Evolutionary conservation across 1,139 yeast genomes (phyloP), one percentile per base, ranked within the genome.

Genomic region (Geotrichum aggregatum): DNA sequence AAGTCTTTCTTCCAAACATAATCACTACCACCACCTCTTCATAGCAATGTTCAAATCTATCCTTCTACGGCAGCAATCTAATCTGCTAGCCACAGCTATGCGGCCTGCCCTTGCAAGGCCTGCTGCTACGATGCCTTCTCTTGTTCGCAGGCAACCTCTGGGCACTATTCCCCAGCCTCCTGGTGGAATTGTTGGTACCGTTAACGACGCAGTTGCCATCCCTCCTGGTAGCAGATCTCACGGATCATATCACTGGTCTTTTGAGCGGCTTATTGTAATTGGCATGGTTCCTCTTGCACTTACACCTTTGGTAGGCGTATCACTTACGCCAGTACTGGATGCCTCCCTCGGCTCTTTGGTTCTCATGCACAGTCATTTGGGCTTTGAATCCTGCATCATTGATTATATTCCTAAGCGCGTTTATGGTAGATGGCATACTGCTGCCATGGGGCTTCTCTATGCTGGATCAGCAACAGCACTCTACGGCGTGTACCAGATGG

Each of bases 211-310:
- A 2, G 82, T 79, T 60, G 77, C 78, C 46, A 74, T 79, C 16
- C 95, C 95, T 36, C 70, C 73, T 48, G 70, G 83, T 1, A 76
- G 79, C 65, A 74, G 76, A 62, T 70, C 76, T 59, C 91, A 87
- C 64, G 97, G 97, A 28, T 83, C 95, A 2, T 82, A 80, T 68
- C 97, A 89, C 74, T 89, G 96, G 96, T 74, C 88, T 11, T 82
- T 84, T 63, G 97, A 91, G 69, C 78, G 89, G 61, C 63, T 80
- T 4, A 73, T 86, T n/a, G 78, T 91, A 7, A 69, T 82, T 21
- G 78, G 84, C 1, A 69, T 91, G 66, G 76, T 87, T n/a, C 98
- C 98, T 22, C 72, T 91, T 58, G 72, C 82, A 4, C 72, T 82
- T 54, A 72, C 84, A 2, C 96, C 98, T 5, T 79, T 89, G 57